A percentile compares a stretch with the other conserved stretches of the same genome.
Evolutionary conservation across 1,139 yeast species (phyloP).

Genomic region (Geotrichum bryndzae): DNA sequence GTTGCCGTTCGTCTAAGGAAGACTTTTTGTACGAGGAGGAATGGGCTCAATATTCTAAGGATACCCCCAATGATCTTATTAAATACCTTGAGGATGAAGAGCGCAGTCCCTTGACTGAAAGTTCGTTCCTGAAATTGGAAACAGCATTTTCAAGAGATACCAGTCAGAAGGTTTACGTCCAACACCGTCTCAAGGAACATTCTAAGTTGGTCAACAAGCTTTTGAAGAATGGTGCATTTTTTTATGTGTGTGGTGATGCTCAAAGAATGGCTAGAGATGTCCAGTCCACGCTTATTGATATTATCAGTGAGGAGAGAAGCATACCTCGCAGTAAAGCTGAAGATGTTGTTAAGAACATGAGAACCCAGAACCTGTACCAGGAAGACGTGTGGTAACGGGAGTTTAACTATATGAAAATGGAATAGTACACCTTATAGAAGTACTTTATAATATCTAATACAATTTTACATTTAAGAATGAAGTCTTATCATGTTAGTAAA

Average conservation of each 20-base stretch:
- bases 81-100: constrained; percentile 49
- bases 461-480: background rate
- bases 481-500: too few relatives aligned
- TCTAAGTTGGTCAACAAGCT: constrained; percentile 52
- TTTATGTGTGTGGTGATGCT: constrained; percentile 97
- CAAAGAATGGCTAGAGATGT: constrained; percentile 95
- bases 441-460: background rate
- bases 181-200: constrained; percentile 61
- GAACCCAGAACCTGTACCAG: constrained; percentile 83
- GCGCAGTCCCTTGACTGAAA: constrained; percentile 12
- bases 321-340: constrained; percentile 63
- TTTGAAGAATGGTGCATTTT: constrained; percentile 69
- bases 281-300: constrained; percentile 60
- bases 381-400: constrained; percentile 88
- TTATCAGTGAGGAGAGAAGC: constrained; percentile 55
- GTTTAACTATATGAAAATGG: background rate
- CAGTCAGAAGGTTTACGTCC: constrained; percentile 74
- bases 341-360: constrained; percentile 71
- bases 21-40: constrained; percentile 82
- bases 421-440: background rate
- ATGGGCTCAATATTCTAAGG: constrained; percentile 49
- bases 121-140: constrained; percentile 43
- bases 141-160: constrained; percentile 83
- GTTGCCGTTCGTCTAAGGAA: constrained; percentile 69
- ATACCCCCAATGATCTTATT: constrained; percentile 40